These are phyloP conservation scores for Nephelium lappaceum DNA, from an alignment of 345 rosid genomes.

Conservation along the genomic window DNA sequence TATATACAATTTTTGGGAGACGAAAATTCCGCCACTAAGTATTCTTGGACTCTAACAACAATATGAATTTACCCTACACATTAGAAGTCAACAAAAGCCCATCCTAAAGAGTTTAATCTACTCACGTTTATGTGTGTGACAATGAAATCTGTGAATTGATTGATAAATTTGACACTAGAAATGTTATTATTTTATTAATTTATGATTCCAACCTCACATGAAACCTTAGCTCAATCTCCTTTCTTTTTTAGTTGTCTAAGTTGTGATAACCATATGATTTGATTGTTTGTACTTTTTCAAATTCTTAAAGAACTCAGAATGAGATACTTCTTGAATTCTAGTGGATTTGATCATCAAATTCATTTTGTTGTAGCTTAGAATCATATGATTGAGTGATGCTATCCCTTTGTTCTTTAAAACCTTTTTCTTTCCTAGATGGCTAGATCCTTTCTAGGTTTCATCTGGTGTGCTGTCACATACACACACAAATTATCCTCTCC, in stretches of 20 bases:
- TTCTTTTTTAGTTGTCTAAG: not conserved
- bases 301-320: not conserved
- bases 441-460: too few species aligned
- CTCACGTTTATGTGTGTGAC: conserved; percentile 46
- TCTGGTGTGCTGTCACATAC: too few species aligned
- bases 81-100: not conserved
- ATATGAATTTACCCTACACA: not conserved
- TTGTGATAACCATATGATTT: conserved; percentile 3
- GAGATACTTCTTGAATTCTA: not conserved
- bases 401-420: too few species aligned
- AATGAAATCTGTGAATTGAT: conserved; percentile 36
- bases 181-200: not conserved
- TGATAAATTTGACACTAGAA: conserved; percentile 15
- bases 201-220: conserved; percentile 17
- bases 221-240: not conserved
- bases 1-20: too few species aligned
- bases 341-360: not conserved
- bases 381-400: conserved; percentile 9
- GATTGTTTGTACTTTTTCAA: not conserved
- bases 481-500: too few species aligned
- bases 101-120: conserved; percentile 50
- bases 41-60: too few species aligned
- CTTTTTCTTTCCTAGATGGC: too few species aligned
- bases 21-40: too few species aligned
- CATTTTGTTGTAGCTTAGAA: not conserved